Base-by-base conservation (phyloP, 352 stramenopile species). In the Globisporangium nagaii region DNA sequence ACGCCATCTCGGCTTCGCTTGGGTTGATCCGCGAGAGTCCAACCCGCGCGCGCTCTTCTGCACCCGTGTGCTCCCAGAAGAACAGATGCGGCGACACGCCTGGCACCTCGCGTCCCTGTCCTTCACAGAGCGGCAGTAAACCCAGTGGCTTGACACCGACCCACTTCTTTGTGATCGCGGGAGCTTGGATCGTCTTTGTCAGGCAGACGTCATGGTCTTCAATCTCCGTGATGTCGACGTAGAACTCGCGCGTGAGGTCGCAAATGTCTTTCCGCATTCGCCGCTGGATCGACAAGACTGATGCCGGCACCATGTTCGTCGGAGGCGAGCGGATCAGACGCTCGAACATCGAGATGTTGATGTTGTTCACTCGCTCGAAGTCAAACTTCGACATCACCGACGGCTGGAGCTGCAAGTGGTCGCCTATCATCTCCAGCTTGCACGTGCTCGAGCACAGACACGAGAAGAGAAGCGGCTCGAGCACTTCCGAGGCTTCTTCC, bases 341-440 rank as follows among this genome's bases (percentile, higher is more conserved):
- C 59, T 96, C 79, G 62, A 96, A 96, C 79, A 96, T 86, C 13
- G 82, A 95, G 7, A 93, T 79, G 52, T 94, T 93, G 27, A 96
- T 88, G 58, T 86, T 86, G 66, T 95, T 95, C 6, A 90, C 65
- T 20, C 68, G 55, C 35, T 93, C 78, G 51, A 94, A 96, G 53
- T 95, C 84, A 53, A 89, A 92, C 4, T 76, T 80, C 3, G 78
- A 80, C 75, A 92, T 91, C 11, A 96, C 68, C 7, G 72, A 86
- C 6, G 87, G 87, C 31, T 94, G 81, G 2, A 95, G 65, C 52
- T 96, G 86, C 68, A 87, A 64, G 50, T 96, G 85, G 41, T 96
- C 87, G 11, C 87, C 87, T 51, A 95, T 94, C 84, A 95, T 95
- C 62, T 95, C 79, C 17, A 96, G 45, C 41, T 96, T 95, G 43